Evolutionary conservation across 2,329 filamentous ascomycete genomes (phyloP).

Genomic region (Aspergillus quadricinctus): DNA sequence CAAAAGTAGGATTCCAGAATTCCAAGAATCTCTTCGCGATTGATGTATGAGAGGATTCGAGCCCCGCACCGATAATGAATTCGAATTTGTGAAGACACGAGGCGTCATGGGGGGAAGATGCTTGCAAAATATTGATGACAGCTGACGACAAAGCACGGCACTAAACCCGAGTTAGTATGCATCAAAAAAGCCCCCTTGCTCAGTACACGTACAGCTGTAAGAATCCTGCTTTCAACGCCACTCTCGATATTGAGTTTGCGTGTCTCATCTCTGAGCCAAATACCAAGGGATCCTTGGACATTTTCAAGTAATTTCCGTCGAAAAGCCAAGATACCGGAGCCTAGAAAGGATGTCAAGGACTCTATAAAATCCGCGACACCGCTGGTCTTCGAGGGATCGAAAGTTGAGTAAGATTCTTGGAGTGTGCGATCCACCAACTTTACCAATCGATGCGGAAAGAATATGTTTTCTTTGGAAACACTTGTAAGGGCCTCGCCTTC

Average conservation of each 20-base stretch:
- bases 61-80: constrained; percentile 48
- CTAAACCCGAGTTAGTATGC: constrained; percentile 23
- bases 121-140: constrained; percentile 29
- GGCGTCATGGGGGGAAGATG: constrained; percentile 22
- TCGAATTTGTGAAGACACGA: constrained; percentile 50
- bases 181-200: background rate
- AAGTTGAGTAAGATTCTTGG: constrained; percentile 49
- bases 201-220: constrained; percentile 32
- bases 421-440: constrained; percentile 54
- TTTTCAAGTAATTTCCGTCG: constrained; percentile 54
- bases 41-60: constrained; percentile 49
- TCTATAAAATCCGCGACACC: constrained; percentile 48
- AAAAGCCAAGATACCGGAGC: constrained; percentile 47
- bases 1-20: constrained; percentile 70
- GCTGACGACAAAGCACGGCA: constrained; percentile 30
- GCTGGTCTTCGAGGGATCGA: constrained; percentile 38
- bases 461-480: background rate
- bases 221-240: constrained; percentile 27
- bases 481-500: background rate
- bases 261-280: constrained; percentile 33
- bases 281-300: constrained; percentile 48
- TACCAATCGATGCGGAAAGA: constrained; percentile 55
- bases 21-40: constrained; percentile 51
- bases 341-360: constrained; percentile 52
- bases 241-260: constrained; percentile 23